Evolutionary conservation across 2,329 filamentous ascomycete genomes (phyloP).

Genomic region (Aspergillus aculeatinus): DNA sequence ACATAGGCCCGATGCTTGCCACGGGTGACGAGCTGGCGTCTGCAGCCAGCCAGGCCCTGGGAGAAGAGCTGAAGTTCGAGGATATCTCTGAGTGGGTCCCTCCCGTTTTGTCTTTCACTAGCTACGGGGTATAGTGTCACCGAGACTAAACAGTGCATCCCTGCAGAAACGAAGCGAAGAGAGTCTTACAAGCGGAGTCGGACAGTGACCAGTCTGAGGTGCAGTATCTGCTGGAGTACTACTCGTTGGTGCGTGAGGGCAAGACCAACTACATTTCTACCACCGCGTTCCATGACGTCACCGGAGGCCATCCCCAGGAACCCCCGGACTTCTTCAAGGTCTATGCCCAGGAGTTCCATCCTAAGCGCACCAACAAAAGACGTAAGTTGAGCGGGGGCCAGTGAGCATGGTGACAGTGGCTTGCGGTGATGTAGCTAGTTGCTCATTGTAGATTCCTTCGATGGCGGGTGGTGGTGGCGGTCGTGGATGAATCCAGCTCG

Average conservation of each 20-base stretch:
- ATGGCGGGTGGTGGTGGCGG: too few species aligned
- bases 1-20: conserved; percentile 49
- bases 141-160: not conserved
- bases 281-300: conserved; percentile 52
- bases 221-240: conserved; percentile 54
- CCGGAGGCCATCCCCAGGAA: conserved; percentile 48
- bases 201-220: conserved; percentile 43
- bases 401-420: not conserved
- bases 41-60: conserved; percentile 48
- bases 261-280: conserved; percentile 57
- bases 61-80: conserved; percentile 47
- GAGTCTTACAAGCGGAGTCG: conserved; percentile 40
- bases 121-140: not conserved
- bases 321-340: conserved; percentile 51
- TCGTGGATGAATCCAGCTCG: not conserved
- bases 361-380: conserved; percentile 3
- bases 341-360: conserved; percentile 43
- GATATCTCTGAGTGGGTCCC: conserved; percentile 46
- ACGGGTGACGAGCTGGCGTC: conserved; percentile 49
- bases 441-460: too few species aligned
- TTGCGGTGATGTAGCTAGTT: too few species aligned
- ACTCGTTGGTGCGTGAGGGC: conserved; percentile 53
- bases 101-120: not conserved
- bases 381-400: not conserved
- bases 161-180: conserved; percentile 32